Conservation (phyloP, 2,329 filamentous ascomycete genomes). For the Penicillium olsonii region DNA sequence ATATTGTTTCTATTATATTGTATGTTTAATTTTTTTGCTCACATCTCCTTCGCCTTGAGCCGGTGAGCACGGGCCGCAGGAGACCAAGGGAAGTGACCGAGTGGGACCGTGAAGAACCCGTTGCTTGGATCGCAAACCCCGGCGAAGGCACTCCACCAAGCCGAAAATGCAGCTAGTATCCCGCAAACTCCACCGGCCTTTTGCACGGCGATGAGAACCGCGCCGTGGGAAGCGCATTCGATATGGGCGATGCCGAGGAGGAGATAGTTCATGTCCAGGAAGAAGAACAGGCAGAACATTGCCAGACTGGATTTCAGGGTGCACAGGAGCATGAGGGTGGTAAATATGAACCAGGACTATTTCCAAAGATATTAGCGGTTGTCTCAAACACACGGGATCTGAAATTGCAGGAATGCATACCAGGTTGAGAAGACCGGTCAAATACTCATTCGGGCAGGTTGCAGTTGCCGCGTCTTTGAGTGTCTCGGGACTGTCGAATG, state of each 20-base stretch:
- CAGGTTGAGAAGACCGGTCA: constrained; percentile 22
- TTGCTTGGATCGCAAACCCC: constrained; percentile 18
- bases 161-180: constrained; percentile 17
- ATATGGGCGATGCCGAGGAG: constrained; percentile 21
- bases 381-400: background rate
- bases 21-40: background rate
- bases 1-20: too few relatives aligned
- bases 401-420: constrained; percentile 7
- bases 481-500: constrained; percentile 8
- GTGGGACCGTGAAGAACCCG: constrained; percentile 20
- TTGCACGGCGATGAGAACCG: constrained; percentile 7
- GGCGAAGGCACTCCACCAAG: constrained; percentile 26
- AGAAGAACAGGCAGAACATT: constrained; percentile 24
- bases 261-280: constrained; percentile 26
- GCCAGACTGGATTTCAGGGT: constrained; percentile 22
- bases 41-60: constrained; percentile 14
- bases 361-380: background rate
- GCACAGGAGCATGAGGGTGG: constrained; percentile 24
- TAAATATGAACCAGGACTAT: constrained; percentile 27
- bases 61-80: constrained; percentile 13
- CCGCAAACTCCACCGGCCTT: constrained; percentile 18
- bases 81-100: constrained; percentile 25
- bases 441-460: constrained; percentile 11
- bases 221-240: constrained; percentile 10
- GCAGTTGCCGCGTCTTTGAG: background rate